Evolutionary conservation across 2,329 filamentous ascomycete species (phyloP).

Genomic region (Penicillium oxalicum): DNA sequence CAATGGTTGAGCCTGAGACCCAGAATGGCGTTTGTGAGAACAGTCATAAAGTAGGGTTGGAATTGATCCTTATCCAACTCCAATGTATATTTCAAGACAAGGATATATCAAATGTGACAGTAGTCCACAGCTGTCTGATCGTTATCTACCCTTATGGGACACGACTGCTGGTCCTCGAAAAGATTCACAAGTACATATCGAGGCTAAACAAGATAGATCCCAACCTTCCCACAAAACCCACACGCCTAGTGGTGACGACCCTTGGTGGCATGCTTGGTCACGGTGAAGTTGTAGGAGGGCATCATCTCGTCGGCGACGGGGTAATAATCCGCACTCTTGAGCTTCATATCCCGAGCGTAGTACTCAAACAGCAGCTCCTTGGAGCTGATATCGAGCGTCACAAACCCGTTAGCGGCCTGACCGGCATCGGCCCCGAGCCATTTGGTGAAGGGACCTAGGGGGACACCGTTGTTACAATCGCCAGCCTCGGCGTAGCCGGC

Average conservation of each 20-base stretch:
- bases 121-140: too few relatives aligned
- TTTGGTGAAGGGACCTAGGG: slow-evolving; percentile 18
- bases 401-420: slow-evolving; percentile 22
- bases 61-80: too few relatives aligned
- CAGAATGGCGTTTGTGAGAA: too few relatives aligned
- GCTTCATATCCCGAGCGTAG: slow-evolving; percentile 11
- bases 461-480: slow-evolving; percentile 22
- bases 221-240: neutral
- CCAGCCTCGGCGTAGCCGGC: slow-evolving; percentile 12
- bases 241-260: neutral
- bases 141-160: too few relatives aligned
- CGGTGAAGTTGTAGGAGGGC: slow-evolving; percentile 14
- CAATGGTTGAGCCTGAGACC: too few relatives aligned
- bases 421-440: slow-evolving; percentile 19
- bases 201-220: too few relatives aligned
- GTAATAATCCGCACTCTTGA: slow-evolving; percentile 18
- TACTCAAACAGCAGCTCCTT: slow-evolving; percentile 19
- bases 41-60: too few relatives aligned
- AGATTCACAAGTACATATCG: too few relatives aligned
- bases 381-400: slow-evolving; percentile 20
- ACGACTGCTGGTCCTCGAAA: too few relatives aligned
- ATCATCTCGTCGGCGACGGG: slow-evolving; percentile 16
- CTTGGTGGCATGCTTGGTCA: slow-evolving; percentile 10
- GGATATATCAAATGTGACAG: too few relatives aligned
- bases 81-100: too few relatives aligned